These are phyloP conservation scores for Letharia columbiana DNA, from an alignment of 495 filamentous ascomycete genomes.

Conservation along the genomic window DNA sequence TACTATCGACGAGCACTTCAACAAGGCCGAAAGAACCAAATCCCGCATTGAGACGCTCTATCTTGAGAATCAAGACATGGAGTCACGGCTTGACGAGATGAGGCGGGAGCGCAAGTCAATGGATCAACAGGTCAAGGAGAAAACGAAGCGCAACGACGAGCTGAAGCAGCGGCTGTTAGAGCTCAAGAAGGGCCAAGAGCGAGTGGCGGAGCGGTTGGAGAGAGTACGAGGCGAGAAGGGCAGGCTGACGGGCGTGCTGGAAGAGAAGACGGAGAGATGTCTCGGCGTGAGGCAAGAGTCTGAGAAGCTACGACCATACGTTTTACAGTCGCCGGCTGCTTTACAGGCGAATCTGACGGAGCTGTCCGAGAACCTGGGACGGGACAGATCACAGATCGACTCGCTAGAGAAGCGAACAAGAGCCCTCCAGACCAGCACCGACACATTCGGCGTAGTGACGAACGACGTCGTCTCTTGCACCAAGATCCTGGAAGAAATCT, in stretches of 20 bases:
- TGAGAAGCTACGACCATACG: conserved; percentile 82
- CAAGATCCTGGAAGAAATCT: conserved; percentile 81
- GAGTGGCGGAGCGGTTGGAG: conserved; percentile 68
- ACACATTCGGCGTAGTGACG: conserved; percentile 75
- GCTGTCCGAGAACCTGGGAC: conserved; percentile 61
- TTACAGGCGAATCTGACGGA: conserved; percentile 76
- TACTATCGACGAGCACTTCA: conserved; percentile 85
- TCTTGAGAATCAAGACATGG: conserved; percentile 76
- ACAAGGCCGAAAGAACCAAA: conserved; percentile 78
- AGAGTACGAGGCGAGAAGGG: conserved; percentile 63
- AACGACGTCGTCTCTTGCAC: conserved; percentile 78
- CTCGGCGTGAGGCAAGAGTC: conserved; percentile 62
- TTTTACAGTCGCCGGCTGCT: conserved; percentile 73
- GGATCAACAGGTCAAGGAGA: conserved; percentile 70
- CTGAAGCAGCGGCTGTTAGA: conserved; percentile 71
- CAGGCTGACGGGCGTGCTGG: conserved; percentile 59
- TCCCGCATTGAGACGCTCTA: conserved; percentile 78
- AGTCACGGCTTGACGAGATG: conserved; percentile 72
- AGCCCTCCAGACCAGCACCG: conserved; percentile 83
- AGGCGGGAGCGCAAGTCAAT: conserved; percentile 63
- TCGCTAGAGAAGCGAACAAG: conserved; percentile 73
- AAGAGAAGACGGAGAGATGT: conserved; percentile 65
- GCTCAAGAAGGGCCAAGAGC: conserved; percentile 66
- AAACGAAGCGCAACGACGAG: conserved; percentile 73
- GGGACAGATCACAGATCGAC: conserved; percentile 78